Evolutionary conservation across 1,139 yeast genomes (phyloP).

Genomic region (Protomyces pachydermus): DNA sequence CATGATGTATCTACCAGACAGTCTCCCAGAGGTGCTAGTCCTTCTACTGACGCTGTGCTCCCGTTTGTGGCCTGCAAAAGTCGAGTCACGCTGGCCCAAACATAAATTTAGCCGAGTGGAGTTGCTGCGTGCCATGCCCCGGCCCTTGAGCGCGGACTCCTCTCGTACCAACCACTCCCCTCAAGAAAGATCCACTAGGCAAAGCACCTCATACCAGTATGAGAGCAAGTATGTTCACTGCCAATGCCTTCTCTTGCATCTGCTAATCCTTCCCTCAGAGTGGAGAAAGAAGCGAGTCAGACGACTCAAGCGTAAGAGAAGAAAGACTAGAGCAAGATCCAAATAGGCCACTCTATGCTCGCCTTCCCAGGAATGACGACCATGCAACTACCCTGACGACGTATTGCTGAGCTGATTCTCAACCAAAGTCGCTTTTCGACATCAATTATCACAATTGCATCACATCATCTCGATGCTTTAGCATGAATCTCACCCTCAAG

Average conservation of each 20-base stretch:
- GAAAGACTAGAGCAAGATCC: conserved; percentile 28
- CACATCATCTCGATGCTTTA: background rate
- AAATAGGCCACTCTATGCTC: conserved; percentile 11
- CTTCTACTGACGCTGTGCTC: no score
- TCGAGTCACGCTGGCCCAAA: background rate
- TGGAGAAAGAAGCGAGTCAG: conserved; percentile 28
- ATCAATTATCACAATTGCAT: background rate
- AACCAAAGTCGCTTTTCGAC: background rate
- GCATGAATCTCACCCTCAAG: background rate
- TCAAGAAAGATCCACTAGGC: background rate
- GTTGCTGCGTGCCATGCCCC: background rate
- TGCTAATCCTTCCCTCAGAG: conserved; percentile 2
- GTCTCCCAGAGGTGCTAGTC: no score
- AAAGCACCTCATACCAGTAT: background rate
- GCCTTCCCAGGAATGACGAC: background rate
- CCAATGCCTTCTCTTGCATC: background rate
- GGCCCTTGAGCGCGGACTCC: background rate
- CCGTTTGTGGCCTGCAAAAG: background rate
- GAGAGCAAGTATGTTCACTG: background rate
- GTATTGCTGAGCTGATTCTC: background rate
- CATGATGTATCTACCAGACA: no score
- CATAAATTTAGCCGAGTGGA: background rate
- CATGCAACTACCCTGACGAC: background rate
- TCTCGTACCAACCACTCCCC: background rate
- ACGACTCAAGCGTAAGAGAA: conserved; percentile 28